Evolutionary conservation across 768 basidiomycete genomes (phyloP), one percentile per base, ranked within the genome.

Genomic region (Scleroderma citrinum): DNA sequence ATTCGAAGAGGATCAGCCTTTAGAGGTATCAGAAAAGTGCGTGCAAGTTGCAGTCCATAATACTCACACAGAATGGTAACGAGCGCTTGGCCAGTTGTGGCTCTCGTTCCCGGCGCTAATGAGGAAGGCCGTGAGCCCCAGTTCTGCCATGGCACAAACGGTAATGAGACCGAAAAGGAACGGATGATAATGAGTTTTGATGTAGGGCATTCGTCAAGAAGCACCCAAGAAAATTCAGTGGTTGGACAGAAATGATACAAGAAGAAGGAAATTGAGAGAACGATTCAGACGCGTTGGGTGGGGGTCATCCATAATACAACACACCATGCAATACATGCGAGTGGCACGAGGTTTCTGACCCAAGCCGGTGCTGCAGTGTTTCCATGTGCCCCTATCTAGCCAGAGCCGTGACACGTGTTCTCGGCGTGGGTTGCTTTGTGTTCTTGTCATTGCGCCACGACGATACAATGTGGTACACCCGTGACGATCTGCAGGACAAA

Each of bases 111-210:
- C 85, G 5, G 78, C 75, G 50, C 76, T 80, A 59, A 90, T 78
- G 59, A 90, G 70, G 66, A 83, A 90, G 20, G 83, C 78, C 16
- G 84, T 80, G 46, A 91, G 77, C 45, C 83, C 85, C 46, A 89
- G 75, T 64, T 90, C 86, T 17, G 84, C 80, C 62, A 86, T 73
- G 21, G 80, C 83, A 41, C 74, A 77, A 38, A 85, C 69, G 7
- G 81, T 75, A 70, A 90, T 85, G 60, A 87, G 67, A 11, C 74
- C 65, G 54, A 83, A 83, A 36, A 83, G 67, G 53, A 81, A 73
- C 2, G 82, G 82, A 51, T 83, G 81, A 51, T 82, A 83, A 55
- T 76, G 73, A 6, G 76, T 71, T 59, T 75, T 74, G 56, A 75
- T 64, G 51, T 68, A 69, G 32, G 73, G 64, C 71, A 71, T 75